phyloP scores from a whole-genome alignment of 2,329 filamentous ascomycete species.

The Mycosphaerella sp. region DNA sequence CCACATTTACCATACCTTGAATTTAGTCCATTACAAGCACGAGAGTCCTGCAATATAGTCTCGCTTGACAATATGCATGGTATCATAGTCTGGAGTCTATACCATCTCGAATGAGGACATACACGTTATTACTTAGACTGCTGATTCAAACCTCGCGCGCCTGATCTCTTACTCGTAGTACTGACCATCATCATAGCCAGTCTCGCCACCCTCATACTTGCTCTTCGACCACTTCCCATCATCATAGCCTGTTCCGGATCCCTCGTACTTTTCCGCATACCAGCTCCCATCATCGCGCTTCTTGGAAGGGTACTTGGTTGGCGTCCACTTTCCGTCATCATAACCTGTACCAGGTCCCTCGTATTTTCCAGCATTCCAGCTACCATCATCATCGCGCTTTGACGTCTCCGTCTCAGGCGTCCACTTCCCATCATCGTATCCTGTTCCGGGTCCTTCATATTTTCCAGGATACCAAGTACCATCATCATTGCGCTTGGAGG shows the following conservation, averaged over 20 bases:
- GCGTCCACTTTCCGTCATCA: neutral
- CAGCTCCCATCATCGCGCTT: neutral
- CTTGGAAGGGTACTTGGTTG: no score
- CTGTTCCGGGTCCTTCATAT: neutral
- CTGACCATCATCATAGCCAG: slow-evolving; percentile 7
- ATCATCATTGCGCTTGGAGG: neutral
- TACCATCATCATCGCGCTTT: neutral
- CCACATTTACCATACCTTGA: no score
- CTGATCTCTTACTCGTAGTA: neutral
- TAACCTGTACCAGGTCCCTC: neutral
- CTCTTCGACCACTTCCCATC: neutral
- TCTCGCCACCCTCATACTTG: slow-evolving; percentile 3
- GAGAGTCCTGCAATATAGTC: no score
- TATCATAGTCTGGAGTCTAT: no score
- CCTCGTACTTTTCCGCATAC: neutral
- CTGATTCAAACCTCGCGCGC: no score
- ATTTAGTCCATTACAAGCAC: no score
- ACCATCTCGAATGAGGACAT: no score
- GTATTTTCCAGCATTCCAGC: neutral
- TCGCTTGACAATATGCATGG: no score
- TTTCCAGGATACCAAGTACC: neutral
- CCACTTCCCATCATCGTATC: neutral
- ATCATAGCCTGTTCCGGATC: neutral
- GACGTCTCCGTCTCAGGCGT: neutral
- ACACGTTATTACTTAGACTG: no score